These are phyloP conservation scores for Diaporthe sp. DNA, from an alignment of 2,329 filamentous ascomycete genomes.

Conservation along the genomic window DNA sequence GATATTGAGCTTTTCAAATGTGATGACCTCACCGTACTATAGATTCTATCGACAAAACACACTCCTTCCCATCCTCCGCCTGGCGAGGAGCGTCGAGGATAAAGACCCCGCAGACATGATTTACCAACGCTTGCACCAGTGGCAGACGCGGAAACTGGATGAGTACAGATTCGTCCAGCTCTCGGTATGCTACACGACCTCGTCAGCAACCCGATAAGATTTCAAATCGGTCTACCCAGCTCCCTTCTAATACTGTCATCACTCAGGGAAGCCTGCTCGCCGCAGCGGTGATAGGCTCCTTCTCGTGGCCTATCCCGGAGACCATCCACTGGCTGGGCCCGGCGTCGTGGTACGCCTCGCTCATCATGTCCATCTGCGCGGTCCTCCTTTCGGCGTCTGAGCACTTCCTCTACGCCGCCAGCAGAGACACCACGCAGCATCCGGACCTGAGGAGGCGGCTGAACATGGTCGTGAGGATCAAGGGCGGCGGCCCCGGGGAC, in stretches of 20 bases:
- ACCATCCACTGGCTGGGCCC: constrained; percentile 44
- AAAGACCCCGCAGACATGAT: background rate
- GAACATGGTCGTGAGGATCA: constrained; percentile 8
- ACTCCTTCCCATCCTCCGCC: background rate
- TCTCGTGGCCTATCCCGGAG: constrained; percentile 44
- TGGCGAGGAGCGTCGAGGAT: background rate
- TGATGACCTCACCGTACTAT: background rate
- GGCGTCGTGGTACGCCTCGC: constrained; percentile 44
- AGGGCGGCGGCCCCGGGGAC: background rate
- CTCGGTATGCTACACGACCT: background rate
- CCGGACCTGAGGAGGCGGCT: constrained; percentile 35
- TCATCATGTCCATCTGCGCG: constrained; percentile 45
- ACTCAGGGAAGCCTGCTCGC: constrained; percentile 44
- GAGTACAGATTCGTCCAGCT: constrained; percentile 15
- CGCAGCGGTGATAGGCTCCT: constrained; percentile 46
- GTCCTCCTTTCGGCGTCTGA: constrained; percentile 46
- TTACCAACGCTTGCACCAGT: background rate
- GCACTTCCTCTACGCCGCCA: constrained; percentile 45
- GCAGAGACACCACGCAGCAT: constrained; percentile 40
- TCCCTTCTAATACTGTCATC: background rate
- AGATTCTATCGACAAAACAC: constrained; percentile 22
- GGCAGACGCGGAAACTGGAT: constrained; percentile 13
- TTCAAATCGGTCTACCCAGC: too few species aligned
- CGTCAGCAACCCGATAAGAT: too few species aligned
- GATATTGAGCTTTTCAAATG: background rate